Percentiles rank a stretch among this genome's conserved stretches.
Conservation (phyloP, 805 yeast species). For the Kazachstania bromeliacearum region DNA sequence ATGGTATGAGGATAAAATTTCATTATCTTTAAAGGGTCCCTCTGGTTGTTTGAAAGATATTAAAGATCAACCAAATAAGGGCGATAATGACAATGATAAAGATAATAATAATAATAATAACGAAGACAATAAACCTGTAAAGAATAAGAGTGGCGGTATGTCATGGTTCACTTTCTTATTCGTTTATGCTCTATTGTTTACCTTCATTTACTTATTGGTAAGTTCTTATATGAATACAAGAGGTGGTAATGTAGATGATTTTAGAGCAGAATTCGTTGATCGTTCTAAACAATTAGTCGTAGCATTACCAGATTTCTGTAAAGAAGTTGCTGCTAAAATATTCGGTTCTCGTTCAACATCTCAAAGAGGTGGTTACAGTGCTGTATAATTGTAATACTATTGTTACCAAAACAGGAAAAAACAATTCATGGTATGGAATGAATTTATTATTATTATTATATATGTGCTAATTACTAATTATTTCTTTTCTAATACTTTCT, state of each 20-base stretch:
- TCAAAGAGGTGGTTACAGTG: constrained; percentile 82
- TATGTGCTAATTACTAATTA: background rate
- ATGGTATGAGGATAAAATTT: constrained; percentile 22
- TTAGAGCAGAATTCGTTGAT: constrained; percentile 69
- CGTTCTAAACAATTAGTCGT: constrained; percentile 47
- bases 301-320: constrained; percentile 55
- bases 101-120: constrained; percentile 21
- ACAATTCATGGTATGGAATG: background rate
- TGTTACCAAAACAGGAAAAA: background rate
- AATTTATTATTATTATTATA: background rate
- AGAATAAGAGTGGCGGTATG: constrained; percentile 22
- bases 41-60: constrained; percentile 34
- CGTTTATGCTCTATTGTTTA: constrained; percentile 57
- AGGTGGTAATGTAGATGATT: constrained; percentile 55
- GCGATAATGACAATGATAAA: constrained; percentile 13
- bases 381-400: constrained; percentile 43
- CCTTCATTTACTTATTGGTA: constrained; percentile 57
- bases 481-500: constrained; percentile 30
- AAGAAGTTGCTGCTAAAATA: constrained; percentile 59
- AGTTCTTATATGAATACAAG: constrained; percentile 67
- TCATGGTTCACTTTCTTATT: constrained; percentile 69
- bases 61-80: constrained; percentile 20
- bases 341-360: constrained; percentile 37
- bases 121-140: constrained; percentile 18
- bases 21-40: constrained; percentile 32